Conservation (phyloP, 805 yeast genomes). For the Candida krabiensis region DNA sequence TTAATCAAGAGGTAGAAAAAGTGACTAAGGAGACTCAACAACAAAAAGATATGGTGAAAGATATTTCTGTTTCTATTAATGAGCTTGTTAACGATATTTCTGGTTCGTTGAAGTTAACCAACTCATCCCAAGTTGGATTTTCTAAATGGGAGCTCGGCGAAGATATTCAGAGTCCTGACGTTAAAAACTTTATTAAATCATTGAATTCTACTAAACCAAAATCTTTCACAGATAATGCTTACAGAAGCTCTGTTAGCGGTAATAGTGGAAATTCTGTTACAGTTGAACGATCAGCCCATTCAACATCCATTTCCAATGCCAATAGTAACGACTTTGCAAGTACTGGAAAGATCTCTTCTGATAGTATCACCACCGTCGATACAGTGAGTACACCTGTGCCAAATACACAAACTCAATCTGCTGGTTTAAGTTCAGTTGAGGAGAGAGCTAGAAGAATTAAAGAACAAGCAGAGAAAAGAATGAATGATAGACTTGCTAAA, state of each 20-base stretch:
- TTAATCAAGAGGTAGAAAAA: slow-evolving; percentile 50
- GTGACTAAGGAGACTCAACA: slow-evolving; percentile 54
- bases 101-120: slow-evolving; percentile 29
- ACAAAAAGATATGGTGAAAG: slow-evolving; percentile 62
- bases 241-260: neutral
- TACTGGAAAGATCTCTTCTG: neutral
- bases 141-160: slow-evolving; percentile 81
- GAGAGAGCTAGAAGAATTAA: slow-evolving; percentile 76
- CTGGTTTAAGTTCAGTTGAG: slow-evolving; percentile 40
- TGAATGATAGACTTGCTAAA: slow-evolving; percentile 82
- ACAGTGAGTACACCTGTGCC: neutral
- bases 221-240: neutral
- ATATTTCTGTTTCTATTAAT: slow-evolving; percentile 69
- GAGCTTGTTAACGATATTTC: slow-evolving; percentile 49
- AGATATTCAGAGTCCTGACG: slow-evolving; percentile 66
- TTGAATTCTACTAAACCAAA: slow-evolving; percentile 40
- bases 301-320: neutral
- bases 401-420: neutral
- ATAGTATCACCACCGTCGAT: neutral
- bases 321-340: neutral
- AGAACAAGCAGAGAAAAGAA: slow-evolving; percentile 79
- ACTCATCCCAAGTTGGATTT: slow-evolving; percentile 46
- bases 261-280: slow-evolving; percentile 10
- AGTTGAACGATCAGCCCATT: slow-evolving; percentile 5
- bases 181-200: slow-evolving; percentile 58